Evolutionary conservation across 305 asterid species (phyloP).

Genomic region (Fraxinus latifolia): DNA sequence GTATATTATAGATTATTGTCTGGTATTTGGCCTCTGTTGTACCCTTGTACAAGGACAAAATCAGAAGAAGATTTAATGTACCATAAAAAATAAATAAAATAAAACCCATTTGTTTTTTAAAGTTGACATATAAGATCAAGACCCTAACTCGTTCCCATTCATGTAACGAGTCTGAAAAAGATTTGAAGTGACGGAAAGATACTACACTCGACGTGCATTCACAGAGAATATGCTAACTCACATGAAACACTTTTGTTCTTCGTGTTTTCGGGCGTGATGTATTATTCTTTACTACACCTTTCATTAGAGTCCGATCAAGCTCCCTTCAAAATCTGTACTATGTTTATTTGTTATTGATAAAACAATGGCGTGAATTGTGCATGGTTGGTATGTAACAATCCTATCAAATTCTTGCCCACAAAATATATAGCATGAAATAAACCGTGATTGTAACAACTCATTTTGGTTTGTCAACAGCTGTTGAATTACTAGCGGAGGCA

Average conservation of each 20-base stretch:
- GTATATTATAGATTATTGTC: conserved; percentile 34
- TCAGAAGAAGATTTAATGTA: not conserved
- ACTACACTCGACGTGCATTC: not conserved
- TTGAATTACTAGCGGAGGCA: conserved; percentile 27
- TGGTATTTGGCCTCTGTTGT: conserved; percentile 34
- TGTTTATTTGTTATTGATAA: not conserved
- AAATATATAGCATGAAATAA: conserved; percentile 3
- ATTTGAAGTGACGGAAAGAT: not conserved
- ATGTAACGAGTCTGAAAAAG: not conserved
- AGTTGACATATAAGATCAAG: not conserved
- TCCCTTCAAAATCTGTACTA: not conserved
- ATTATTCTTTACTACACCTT: not conserved
- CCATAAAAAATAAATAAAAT: not conserved
- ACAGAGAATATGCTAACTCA: not conserved
- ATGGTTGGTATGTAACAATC: conserved; percentile 60
- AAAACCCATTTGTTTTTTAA: not conserved
- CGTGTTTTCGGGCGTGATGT: not conserved
- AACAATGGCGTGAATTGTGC: conserved; percentile 40
- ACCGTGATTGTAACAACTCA: conserved; percentile 42
- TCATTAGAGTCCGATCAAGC: not conserved
- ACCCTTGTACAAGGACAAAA: conserved; percentile 37
- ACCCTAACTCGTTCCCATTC: not conserved
- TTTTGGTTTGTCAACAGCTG: conserved; percentile 36
- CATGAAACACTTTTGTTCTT: not conserved
- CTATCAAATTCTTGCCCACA: conserved; percentile 32